phyloP scores from a whole-genome alignment of 768 basidiomycete genomes.

The Lactarius hatsudake region DNA sequence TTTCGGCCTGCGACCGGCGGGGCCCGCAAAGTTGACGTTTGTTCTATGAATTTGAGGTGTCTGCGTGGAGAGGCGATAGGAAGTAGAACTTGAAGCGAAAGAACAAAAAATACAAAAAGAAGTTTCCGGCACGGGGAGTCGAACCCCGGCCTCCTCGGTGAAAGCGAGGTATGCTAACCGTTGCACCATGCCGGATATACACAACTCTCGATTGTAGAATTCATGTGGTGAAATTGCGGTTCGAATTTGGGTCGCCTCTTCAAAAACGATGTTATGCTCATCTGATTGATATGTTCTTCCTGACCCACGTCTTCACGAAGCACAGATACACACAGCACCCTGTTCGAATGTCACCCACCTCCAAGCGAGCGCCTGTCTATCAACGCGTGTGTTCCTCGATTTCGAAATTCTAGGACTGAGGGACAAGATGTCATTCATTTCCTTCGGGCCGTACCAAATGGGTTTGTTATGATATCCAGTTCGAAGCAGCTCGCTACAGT shows the following conservation, averaged over 20 bases:
- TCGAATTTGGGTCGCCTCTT: not conserved
- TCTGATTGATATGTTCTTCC: too few species aligned
- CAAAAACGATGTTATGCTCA: not conserved
- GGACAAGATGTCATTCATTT: not conserved
- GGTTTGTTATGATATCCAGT: not conserved
- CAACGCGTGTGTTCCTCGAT: not conserved
- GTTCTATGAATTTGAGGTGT: not conserved
- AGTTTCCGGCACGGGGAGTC: conserved; percentile 24
- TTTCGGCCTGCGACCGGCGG: not conserved
- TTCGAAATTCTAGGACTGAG: not conserved
- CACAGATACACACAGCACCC: not conserved
- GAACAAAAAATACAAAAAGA: not conserved
- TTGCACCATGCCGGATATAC: conserved; percentile 25
- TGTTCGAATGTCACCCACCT: not conserved
- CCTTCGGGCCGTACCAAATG: not conserved
- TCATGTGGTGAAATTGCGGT: not conserved
- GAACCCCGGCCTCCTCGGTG: conserved; percentile 27
- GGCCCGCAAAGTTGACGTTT: too few species aligned
- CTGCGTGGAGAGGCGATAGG: not conserved
- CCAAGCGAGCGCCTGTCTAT: not conserved
- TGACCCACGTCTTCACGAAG: not conserved
- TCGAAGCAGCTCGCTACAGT: not conserved
- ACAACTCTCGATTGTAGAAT: too few species aligned
- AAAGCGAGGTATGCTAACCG: conserved; percentile 28
- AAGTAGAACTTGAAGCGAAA: not conserved